Evolutionary conservation across 176 grass and related monocot species (phyloP).

Genomic region (Cenchrus purpureus): DNA sequence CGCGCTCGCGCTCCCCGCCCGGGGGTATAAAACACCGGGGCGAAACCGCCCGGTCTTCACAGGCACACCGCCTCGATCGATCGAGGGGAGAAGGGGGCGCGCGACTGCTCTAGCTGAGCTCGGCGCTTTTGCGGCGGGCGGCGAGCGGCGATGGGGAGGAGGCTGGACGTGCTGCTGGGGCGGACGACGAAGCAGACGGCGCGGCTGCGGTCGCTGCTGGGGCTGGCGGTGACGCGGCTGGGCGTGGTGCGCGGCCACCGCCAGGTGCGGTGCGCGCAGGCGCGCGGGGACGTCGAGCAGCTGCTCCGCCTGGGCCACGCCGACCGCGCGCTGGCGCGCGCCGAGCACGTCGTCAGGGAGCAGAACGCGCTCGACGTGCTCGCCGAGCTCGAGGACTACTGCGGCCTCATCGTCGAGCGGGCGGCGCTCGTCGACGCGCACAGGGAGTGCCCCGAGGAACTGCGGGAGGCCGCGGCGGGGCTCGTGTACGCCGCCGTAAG

Average conservation of each 20-base stretch:
- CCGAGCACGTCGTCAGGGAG: slow-evolving; percentile 84
- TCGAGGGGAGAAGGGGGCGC: no score
- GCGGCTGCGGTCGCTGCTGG: slow-evolving; percentile 60
- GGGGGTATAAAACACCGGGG: slow-evolving; percentile 31
- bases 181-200: slow-evolving; percentile 68
- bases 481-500: slow-evolving; percentile 69
- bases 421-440: slow-evolving; percentile 54
- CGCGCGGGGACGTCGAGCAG: slow-evolving; percentile 73
- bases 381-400: slow-evolving; percentile 66
- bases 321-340: slow-evolving; percentile 80
- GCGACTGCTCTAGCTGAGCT: neutral
- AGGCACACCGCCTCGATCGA: neutral
- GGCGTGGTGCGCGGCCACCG: slow-evolving; percentile 67
- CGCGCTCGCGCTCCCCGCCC: no score
- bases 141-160: slow-evolving; percentile 56
- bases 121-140: neutral
- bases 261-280: slow-evolving; percentile 61
- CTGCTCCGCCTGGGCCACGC: slow-evolving; percentile 72
- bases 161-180: slow-evolving; percentile 73
- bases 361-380: slow-evolving; percentile 73
- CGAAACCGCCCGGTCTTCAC: slow-evolving; percentile 6
- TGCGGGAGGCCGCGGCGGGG: slow-evolving; percentile 76
- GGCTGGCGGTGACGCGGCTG: slow-evolving; percentile 50
- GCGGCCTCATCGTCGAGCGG: slow-evolving; percentile 62
- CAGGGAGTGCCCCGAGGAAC: slow-evolving; percentile 80